Evolutionary conservation across 345 rosid genomes (phyloP).

Genomic region (Jatropha curcas): DNA sequence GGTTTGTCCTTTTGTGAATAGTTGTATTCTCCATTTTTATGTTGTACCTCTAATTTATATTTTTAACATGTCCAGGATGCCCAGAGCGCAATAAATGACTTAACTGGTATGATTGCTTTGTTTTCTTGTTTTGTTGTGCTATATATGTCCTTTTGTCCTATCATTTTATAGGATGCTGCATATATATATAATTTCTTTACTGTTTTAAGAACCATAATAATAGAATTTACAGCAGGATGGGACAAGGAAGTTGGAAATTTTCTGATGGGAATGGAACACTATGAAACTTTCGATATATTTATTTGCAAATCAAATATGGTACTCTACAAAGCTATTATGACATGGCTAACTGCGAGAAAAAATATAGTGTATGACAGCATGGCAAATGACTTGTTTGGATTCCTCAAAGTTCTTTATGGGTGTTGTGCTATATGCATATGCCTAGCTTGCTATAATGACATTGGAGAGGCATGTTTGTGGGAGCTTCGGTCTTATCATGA

Average conservation of each 20-base stretch:
- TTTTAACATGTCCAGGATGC: slow-evolving; percentile 65
- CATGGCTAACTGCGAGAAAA: neutral
- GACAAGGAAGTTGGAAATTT: neutral
- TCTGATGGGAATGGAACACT: neutral
- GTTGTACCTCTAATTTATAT: neutral
- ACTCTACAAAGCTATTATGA: neutral
- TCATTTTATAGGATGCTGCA: neutral
- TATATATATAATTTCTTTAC: too few species aligned
- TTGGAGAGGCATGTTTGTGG: too few species aligned
- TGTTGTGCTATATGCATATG: neutral
- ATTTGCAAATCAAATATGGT: neutral
- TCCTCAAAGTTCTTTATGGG: neutral
- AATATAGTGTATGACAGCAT: neutral
- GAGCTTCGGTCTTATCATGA: neutral
- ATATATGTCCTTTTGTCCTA: neutral
- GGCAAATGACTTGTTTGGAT: neutral
- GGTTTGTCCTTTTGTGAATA: neutral
- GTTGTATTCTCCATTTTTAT: neutral
- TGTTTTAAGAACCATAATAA: neutral
- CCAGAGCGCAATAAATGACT: slow-evolving; percentile 87
- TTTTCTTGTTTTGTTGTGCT: neutral
- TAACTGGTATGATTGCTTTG: slow-evolving; percentile 56
- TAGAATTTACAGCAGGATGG: neutral
- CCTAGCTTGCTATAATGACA: neutral
- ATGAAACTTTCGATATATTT: neutral